These are phyloP conservation scores for Haberlea rhodopensis DNA, from an alignment of 257 asterid genomes.

Conservation along the genomic window DNA sequence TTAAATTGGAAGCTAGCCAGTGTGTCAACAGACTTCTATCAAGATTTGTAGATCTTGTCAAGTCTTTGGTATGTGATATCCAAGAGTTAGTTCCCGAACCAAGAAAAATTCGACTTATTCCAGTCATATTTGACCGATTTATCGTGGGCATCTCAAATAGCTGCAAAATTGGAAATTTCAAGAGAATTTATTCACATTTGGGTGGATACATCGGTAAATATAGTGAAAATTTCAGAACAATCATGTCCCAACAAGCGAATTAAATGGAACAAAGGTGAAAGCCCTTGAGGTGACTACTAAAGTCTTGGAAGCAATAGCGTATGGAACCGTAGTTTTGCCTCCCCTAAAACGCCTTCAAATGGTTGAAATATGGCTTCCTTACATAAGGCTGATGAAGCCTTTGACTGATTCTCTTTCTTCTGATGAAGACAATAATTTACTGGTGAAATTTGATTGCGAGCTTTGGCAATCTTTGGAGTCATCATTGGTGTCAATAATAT, in stretches of 20 bases:
- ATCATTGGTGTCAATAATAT: conserved; percentile 65
- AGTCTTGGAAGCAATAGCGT: conserved; percentile 64
- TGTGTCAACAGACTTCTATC: conserved; percentile 41
- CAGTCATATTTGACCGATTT: conserved; percentile 48
- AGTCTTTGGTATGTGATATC: conserved; percentile 40
- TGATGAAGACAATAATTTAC: conserved; percentile 45
- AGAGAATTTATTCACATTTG: conserved; percentile 53
- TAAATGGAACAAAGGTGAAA: conserved; percentile 42
- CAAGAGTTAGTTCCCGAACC: conserved; percentile 37
- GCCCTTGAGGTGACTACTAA: conserved; percentile 56
- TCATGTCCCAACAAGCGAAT: conserved; percentile 26
- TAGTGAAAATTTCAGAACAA: conserved; percentile 41
- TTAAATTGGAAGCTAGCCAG: conserved; percentile 49
- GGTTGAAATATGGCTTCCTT: conserved; percentile 73
- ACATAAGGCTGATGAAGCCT: conserved; percentile 48
- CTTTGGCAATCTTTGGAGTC: conserved; percentile 83
- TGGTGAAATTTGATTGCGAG: conserved; percentile 50
- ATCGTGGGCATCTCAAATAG: conserved; percentile 72
- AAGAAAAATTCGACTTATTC: conserved; percentile 36
- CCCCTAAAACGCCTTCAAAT: conserved; percentile 43
- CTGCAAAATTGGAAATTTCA: conserved; percentile 55
- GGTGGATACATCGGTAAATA: conserved; percentile 55
- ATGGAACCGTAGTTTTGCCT: conserved; percentile 55
- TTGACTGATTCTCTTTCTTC: conserved; percentile 37
- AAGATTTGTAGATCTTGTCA: conserved; percentile 46